Conservation (phyloP, 192 early-diverging fungal genomes). For the Fimicolochytrium jonesii region DNA sequence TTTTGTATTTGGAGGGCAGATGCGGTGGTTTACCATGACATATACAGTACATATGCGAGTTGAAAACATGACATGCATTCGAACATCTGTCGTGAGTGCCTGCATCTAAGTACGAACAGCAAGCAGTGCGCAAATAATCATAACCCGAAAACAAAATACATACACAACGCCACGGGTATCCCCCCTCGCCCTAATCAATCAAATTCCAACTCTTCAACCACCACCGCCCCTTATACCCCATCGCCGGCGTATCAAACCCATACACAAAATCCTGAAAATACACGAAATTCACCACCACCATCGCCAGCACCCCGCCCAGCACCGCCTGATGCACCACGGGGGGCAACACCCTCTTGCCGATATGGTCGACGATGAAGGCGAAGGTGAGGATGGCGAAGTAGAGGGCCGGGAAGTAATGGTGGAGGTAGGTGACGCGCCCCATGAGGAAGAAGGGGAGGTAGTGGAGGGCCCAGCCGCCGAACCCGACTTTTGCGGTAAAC, state of each 20-base stretch:
- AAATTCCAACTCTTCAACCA: slow-evolving; percentile 28
- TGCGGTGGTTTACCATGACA: no score
- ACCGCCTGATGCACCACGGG: slow-evolving; percentile 42
- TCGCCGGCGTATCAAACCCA: slow-evolving; percentile 17
- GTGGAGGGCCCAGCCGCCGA: slow-evolving; percentile 90
- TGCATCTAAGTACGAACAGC: no score
- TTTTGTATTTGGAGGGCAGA: no score
- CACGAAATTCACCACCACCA: slow-evolving; percentile 12
- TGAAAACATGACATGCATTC: no score
- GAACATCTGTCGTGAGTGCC: no score
- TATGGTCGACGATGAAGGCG: slow-evolving; percentile 73
- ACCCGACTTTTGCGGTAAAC: slow-evolving; percentile 66
- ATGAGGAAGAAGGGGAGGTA: slow-evolving; percentile 94
- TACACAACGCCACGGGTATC: neutral
- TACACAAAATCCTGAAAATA: slow-evolving; percentile 27
- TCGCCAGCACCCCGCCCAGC: neutral
- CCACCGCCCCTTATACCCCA: slow-evolving; percentile 2
- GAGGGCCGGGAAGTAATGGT: slow-evolving; percentile 95
- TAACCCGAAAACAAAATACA: neutral
- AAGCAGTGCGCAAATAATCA: neutral
- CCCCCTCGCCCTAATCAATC: slow-evolving; percentile 1
- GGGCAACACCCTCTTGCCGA: slow-evolving; percentile 28
- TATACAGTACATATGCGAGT: no score
- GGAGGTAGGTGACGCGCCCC: slow-evolving; percentile 93
- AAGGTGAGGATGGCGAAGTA: slow-evolving; percentile 88